Base-by-base conservation (phyloP, 2,329 filamentous ascomycete genomes). In the Lasiodiplodia theobromae region DNA sequence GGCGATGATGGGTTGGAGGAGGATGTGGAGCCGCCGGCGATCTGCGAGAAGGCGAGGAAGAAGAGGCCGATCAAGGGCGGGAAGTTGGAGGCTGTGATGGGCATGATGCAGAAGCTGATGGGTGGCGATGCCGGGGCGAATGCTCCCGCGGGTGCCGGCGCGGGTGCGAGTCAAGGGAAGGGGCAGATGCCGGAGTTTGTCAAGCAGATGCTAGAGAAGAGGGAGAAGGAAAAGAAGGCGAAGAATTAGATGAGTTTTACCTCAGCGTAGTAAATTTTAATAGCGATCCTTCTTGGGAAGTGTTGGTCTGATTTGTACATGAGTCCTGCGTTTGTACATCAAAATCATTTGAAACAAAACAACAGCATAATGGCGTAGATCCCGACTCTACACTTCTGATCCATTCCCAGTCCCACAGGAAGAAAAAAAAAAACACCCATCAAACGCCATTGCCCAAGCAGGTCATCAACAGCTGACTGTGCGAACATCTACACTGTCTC, bases 31-130 rank as follows among this genome's bases (percentile, higher is more conserved):
- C 51, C 51, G 37, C 63, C 63, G 51, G 25, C 49, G 25, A 10
- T 66, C 28, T 77, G 75, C 40, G 71, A 72, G 66, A 70, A 67
- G 68, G 74, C 74, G 21, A 71, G 72, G 73, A 71, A 74, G 72
- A 76, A 76, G 72, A 69, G 72, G 69, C 74, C 74, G 69, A 70
- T 73, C 12, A 74, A 74, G 67, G 74, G 74, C 18, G 75, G 74
- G 4, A 76, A 72, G 69, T 53, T 76, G 70, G 74, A 75, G 62
- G 67, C 14, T 12, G 18, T 56, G 16, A 66, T 66, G 63, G 63
- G 63, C 0, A 28, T 54, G 49, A 31, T 66, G 63, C 14, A 31
- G 49, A 66, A 66, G 63, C 44, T 66, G 63, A 56, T 40, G 63
- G 63, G 31, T 4, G 51, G 23, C 1, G 44, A 21, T 40, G 62